Conservation (phyloP, 140 eudicot species). For the Cichorium intybus region DNA sequence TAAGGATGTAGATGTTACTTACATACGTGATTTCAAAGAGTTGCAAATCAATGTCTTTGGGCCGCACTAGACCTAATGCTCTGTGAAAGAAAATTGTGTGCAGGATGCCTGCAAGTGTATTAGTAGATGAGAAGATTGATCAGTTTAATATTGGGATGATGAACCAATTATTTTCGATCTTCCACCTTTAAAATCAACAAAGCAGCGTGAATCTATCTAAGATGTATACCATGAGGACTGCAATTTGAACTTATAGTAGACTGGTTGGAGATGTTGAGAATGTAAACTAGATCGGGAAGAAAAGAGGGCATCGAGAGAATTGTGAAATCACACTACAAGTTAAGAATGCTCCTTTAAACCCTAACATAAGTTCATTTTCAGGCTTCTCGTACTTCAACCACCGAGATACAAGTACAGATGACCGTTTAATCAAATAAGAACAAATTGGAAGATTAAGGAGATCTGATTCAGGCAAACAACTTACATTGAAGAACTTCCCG, state of each 20-base stretch:
- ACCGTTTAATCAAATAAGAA: not conserved
- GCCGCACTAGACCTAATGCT: slow-evolving; percentile 94
- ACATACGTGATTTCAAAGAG: slow-evolving; percentile 95
- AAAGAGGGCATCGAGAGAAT: not conserved
- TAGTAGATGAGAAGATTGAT: not conserved
- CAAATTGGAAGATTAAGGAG: not conserved
- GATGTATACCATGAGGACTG: not conserved
- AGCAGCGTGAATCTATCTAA: not conserved
- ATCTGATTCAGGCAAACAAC: slow-evolving; percentile 25
- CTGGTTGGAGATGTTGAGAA: not conserved
- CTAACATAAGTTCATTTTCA: not conserved
- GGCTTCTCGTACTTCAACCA: not conserved
- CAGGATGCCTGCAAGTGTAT: slow-evolving; percentile 74
- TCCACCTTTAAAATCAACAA: slow-evolving; percentile 5
- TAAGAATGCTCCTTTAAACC: not conserved
- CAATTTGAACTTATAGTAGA: not conserved
- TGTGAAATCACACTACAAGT: not conserved
- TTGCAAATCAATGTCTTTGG: slow-evolving; percentile 90
- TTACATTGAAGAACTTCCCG: slow-evolving; percentile 94
- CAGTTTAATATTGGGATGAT: not conserved
- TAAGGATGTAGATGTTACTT: slow-evolving; percentile 35
- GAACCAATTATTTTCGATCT: slow-evolving; percentile 6
- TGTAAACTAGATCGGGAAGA: slow-evolving; percentile 11
- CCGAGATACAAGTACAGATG: not conserved
- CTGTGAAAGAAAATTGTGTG: slow-evolving; percentile 96